Base-by-base conservation (phyloP, 164 flowering plant genomes). In the Cinnamomum chago region DNA sequence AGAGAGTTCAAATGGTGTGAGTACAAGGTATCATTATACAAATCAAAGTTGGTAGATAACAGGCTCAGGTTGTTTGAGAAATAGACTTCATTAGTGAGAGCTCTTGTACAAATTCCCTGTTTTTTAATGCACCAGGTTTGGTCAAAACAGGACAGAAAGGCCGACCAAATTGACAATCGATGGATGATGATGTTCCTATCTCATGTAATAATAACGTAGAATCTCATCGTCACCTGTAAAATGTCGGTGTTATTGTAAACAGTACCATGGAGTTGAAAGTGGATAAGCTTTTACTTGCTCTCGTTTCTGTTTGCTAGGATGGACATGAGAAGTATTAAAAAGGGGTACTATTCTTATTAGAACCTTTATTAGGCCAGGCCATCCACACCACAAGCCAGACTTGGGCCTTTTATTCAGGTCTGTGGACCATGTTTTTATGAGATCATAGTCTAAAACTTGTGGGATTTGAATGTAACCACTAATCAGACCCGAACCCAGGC, bases 1-100 rank as follows among this genome's bases (percentile, higher is more conserved):
- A 80, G 87, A 50, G 97, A 90, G 70, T 94, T 92, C 89, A 92
- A 97, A 76, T 94, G 98, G 98, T 51, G 52, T 75, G 96, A 94
- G 78, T 94, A 89, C 86, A 94, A 89, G 78, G 81, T 35, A 62
- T 81, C 97, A 17, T 92, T 92, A 3, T 91, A 86, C 79, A 85
- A 83, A 79, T 77, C 96, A 66, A 89, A 85, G 83, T 71, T 94
- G 72, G 90, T 84, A 68, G 97, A 92, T 78, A 73, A 91, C 73
- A 90, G 97, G 86, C 89, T 91, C 50, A 76, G 78, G 13, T 74
- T 71, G 47, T 93, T 91, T 73, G 89, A 88, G 79, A 86, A 84
- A 79, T 35, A 67, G 47, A 52, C 30, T 18, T 28, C 33, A 17
- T 52, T 58, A 27, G n/a, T 52, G 52, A 67, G 51, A 25, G 67